A percentile compares a stretch with the other conserved stretches of the same genome.
phyloP scores from a whole-genome alignment of 2,329 filamentous ascomycete genomes.

The Magnaporthiopsis incrustans region DNA sequence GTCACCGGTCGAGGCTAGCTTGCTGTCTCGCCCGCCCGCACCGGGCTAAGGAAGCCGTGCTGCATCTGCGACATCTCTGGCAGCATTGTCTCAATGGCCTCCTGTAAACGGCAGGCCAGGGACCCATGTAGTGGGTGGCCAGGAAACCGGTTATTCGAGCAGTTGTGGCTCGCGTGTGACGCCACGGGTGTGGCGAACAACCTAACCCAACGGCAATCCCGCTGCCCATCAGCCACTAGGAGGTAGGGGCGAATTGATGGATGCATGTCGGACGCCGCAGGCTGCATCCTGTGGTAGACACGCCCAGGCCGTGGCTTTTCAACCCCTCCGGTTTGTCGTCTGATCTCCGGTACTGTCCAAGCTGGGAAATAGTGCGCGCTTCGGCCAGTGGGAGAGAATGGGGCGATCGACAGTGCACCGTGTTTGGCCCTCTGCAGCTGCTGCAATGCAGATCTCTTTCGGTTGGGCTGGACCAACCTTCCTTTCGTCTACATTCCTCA shows the following conservation, averaged over 20 bases:
- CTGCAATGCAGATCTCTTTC: background rate
- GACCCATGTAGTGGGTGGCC: background rate
- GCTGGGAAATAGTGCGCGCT: background rate
- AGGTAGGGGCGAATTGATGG: background rate
- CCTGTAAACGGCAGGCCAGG: background rate
- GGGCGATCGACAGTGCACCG: background rate
- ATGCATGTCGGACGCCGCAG: background rate
- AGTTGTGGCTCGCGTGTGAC: background rate
- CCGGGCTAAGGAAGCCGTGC: too few species aligned
- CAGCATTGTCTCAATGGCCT: too few species aligned
- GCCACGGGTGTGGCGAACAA: constrained; percentile 4
- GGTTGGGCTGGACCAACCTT: background rate
- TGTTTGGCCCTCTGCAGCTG: background rate
- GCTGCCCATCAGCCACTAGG: background rate
- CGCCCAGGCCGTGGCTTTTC: background rate
- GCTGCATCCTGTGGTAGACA: background rate
- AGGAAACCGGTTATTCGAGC: constrained; percentile 15
- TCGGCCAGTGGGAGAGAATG: background rate
- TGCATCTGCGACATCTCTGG: too few species aligned
- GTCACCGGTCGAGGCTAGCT: background rate
- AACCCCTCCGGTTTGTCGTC: background rate
- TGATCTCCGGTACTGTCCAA: background rate
- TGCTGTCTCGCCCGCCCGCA: too few species aligned
- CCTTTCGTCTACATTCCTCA: background rate
- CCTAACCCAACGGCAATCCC: background rate